These are phyloP conservation scores for Globisporangium camurandrum DNA, from an alignment of 352 stramenopile species.

Conservation along the genomic window DNA sequence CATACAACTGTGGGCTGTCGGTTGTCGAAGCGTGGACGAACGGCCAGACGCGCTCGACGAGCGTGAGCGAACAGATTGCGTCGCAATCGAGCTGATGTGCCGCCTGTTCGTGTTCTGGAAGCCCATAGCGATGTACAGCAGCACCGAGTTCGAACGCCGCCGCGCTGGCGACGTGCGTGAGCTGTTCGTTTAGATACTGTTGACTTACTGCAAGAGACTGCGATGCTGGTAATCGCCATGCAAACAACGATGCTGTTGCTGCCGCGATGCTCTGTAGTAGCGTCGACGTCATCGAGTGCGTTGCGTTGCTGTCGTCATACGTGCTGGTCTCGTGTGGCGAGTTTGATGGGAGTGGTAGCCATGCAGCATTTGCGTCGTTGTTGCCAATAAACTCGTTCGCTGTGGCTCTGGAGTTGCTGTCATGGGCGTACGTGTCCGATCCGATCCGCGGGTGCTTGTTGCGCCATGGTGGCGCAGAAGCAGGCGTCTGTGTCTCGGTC, in stretches of 20 bases:
- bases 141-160: conserved; percentile 4
- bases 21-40: conserved; percentile 9
- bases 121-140: conserved; percentile 2
- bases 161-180: conserved; percentile 32
- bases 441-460: not conserved
- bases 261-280: conserved; percentile 9
- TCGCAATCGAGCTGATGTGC: conserved; percentile 1
- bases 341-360: not conserved
- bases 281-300: conserved; percentile 3
- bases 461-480: not conserved
- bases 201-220: conserved; percentile 40
- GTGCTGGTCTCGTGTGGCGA: not conserved
- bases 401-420: not conserved
- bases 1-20: conserved; percentile 13
- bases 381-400: not conserved
- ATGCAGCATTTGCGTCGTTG: not conserved
- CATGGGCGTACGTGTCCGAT: not conserved
- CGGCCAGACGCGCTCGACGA: conserved; percentile 10
- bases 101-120: not conserved
- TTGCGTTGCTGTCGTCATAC: not conserved
- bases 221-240: conserved; percentile 39
- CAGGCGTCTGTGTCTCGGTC: not conserved
- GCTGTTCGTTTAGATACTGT: conserved; percentile 56
- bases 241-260: conserved; percentile 1
- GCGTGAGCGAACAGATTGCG: conserved; percentile 8